phyloP scores from a whole-genome alignment of 2,329 filamentous ascomycete genomes.

The Aspergillus luchuensis region DNA sequence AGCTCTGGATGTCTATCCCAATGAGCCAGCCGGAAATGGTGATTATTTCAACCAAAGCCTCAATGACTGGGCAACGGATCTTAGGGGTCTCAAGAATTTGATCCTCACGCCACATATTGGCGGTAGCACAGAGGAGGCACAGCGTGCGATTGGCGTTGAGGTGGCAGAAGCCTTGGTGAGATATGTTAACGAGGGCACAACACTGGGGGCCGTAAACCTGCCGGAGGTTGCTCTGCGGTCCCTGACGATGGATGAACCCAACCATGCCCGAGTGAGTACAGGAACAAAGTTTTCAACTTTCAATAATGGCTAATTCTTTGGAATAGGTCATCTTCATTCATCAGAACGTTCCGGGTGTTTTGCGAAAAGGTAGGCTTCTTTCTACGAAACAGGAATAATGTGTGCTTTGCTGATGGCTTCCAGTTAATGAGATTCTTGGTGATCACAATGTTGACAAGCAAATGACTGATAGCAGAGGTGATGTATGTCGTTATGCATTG shows the following conservation, averaged over 20 bases:
- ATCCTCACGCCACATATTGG: slow-evolving; percentile 97
- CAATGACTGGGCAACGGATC: slow-evolving; percentile 82
- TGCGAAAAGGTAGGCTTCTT: slow-evolving; percentile 67
- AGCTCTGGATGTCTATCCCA: slow-evolving; percentile 93
- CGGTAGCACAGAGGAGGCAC: slow-evolving; percentile 95
- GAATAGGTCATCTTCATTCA: slow-evolving; percentile 88
- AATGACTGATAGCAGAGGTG: slow-evolving; percentile 91
- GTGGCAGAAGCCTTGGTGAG: slow-evolving; percentile 83
- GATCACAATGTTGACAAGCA: slow-evolving; percentile 99
- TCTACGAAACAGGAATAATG: not conserved
- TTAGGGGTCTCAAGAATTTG: slow-evolving; percentile 83
- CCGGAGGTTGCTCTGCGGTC: slow-evolving; percentile 91
- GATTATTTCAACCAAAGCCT: slow-evolving; percentile 87
- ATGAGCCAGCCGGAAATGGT: slow-evolving; percentile 90
- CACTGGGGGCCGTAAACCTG: slow-evolving; percentile 89
- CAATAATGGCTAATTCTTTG: not conserved
- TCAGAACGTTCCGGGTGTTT: slow-evolving; percentile 91
- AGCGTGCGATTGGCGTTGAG: slow-evolving; percentile 92
- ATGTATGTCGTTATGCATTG: slow-evolving; percentile 56
- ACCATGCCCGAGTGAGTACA: slow-evolving; percentile 73
- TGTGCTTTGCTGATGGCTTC: slow-evolving; percentile 18
- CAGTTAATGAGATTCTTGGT: slow-evolving; percentile 90
- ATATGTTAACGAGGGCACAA: slow-evolving; percentile 95
- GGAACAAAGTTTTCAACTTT: not conserved
- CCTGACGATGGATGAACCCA: slow-evolving; percentile 84